Base-by-base conservation (phyloP, 2,329 filamentous ascomycete genomes). In the Blastomyces gilchristii region DNA sequence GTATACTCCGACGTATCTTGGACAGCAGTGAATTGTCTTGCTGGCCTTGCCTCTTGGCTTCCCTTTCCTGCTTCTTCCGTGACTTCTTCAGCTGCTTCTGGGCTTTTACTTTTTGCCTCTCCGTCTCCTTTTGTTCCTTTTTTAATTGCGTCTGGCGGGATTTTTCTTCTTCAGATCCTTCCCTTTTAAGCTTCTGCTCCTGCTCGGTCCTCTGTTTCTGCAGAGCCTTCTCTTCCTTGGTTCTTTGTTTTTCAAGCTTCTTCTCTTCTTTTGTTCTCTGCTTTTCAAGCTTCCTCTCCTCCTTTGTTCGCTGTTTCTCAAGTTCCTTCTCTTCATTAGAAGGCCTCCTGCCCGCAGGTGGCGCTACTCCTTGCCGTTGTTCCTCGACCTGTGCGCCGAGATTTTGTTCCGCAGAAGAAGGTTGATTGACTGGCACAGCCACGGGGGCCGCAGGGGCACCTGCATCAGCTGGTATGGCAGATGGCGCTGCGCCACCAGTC, bases 301-400 rank as follows among this genome's bases (percentile, higher is more conserved):
- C 62, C 41, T 58, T 62, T n/a, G 58, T 28, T 16, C 52, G 59
- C 45, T 56, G 60, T 53, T 66, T 64, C n/a, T 61, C 43, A 1
- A 45, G 63, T 6, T 43, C 41, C 53, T 65, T 65, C 41, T 54
- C 62, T 31, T 66, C 63, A 57, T 66, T 66, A 37, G 61, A 54
- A 28, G 25, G 12, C 39, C 37, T 18, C 14, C 37, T n/a, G 37
- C 53, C 56, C 25, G 31, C 22, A 2, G 22, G 37, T n/a, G 8
- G 16, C 11, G 12, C 31, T 31, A 12, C 25, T 2, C 25, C 25
- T 9, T 28, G 49, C 6, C 12, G 49, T 37, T 22, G 31, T 18
- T 39, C 56, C 56, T n/a, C 28, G 7, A 37, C 53, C 18, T 56
- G 53, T 31, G 31, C 34, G 5, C 53, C 53, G 9, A 22, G 31